phyloP scores from a whole-genome alignment of 2,329 filamentous ascomycete species.

The Ascochyta koolunga region DNA sequence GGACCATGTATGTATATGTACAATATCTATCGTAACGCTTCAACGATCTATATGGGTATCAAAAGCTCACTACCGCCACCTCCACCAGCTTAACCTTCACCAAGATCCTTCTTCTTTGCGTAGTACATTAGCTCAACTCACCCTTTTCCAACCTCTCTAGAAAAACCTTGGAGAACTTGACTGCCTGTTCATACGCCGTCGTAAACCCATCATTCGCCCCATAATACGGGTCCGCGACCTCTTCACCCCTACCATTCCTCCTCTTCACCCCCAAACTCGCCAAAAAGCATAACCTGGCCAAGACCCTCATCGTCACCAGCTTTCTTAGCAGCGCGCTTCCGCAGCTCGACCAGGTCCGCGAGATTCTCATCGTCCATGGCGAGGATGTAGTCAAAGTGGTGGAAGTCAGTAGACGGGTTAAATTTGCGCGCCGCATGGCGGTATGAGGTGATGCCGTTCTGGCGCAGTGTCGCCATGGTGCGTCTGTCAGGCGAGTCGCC shows the following conservation, averaged over 20 bases:
- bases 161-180: conserved; percentile 78
- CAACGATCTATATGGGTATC: conserved; percentile 28
- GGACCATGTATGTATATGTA: conserved; percentile 3
- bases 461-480: conserved; percentile 77
- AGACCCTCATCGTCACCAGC: conserved; percentile 45
- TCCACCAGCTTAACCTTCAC: neutral
- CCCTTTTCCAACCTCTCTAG: conserved; percentile 63
- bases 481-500: conserved; percentile 79
- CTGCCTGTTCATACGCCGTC: conserved; percentile 83
- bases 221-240: conserved; percentile 90
- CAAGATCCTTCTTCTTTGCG: neutral
- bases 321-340: conserved; percentile 57
- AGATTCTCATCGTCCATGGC: conserved; percentile 92
- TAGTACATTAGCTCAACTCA: conserved; percentile 26
- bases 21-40: neutral
- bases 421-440: conserved; percentile 78
- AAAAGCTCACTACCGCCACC: conserved; percentile 7
- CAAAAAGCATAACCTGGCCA: conserved; percentile 77
- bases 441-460: conserved; percentile 79
- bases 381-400: conserved; percentile 88
- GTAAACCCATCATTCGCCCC: conserved; percentile 82
- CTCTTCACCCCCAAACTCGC: conserved; percentile 71
- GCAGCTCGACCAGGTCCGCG: conserved; percentile 68
- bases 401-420: conserved; percentile 71
- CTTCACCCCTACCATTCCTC: conserved; percentile 62